Evolutionary conservation across 192 early-diverging fungal genomes (phyloP).

Genomic region (Piromyces finnis): DNA sequence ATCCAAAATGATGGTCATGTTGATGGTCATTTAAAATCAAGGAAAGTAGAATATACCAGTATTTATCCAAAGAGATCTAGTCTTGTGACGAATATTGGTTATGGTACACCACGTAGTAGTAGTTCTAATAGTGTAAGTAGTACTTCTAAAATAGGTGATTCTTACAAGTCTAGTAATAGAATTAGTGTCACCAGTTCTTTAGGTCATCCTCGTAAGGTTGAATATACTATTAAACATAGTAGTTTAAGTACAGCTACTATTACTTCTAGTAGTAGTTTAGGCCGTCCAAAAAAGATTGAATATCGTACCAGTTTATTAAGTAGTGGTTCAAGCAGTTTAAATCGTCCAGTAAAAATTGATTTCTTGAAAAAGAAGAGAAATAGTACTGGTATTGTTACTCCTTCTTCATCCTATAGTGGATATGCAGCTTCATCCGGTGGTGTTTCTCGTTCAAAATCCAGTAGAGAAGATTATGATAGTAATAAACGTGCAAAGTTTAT

Average conservation of each 20-base stretch:
- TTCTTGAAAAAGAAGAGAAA: neutral
- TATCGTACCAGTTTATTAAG: neutral
- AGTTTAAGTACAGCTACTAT: neutral
- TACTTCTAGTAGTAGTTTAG: neutral
- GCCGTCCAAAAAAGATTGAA: neutral
- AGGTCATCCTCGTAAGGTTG: neutral
- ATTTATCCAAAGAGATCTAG: too few relatives aligned
- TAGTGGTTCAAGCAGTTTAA: neutral
- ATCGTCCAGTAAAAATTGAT: neutral
- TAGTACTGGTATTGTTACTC: neutral
- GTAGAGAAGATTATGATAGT: neutral
- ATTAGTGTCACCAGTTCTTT: neutral
- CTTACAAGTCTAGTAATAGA: neutral
- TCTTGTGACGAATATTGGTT: too few relatives aligned
- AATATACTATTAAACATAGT: neutral
- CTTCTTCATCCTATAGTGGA: neutral
- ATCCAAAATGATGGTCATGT: too few relatives aligned
- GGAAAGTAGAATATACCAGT: too few relatives aligned
- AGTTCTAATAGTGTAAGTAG: too few relatives aligned
- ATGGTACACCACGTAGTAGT: too few relatives aligned
- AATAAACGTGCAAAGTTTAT: neutral
- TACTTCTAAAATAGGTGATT: too few relatives aligned
- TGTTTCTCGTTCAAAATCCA: neutral
- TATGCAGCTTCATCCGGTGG: neutral
- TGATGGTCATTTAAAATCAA: too few relatives aligned